These are phyloP conservation scores for Calycina herbarum DNA, from an alignment of 2,329 filamentous ascomycete species.

Conservation along the genomic window DNA sequence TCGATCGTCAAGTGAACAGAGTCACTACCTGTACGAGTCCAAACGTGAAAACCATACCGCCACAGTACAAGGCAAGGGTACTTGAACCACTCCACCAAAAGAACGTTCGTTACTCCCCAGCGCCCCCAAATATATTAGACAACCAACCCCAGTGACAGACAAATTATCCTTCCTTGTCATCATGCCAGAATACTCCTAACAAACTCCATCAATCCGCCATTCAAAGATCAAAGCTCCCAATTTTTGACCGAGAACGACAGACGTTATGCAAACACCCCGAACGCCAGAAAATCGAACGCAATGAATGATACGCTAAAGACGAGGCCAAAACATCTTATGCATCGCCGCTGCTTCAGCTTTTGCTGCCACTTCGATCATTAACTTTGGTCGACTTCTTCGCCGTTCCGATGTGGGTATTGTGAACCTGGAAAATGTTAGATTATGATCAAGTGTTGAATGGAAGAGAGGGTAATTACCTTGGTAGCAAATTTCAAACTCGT, in stretches of 20 bases:
- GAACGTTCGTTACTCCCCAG: neutral
- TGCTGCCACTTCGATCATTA: neutral
- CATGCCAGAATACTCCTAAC: neutral
- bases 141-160: neutral
- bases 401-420: slow-evolving; percentile 90
- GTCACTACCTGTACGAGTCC: neutral
- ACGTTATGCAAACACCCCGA: slow-evolving; percentile 2
- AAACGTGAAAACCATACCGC: neutral
- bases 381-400: slow-evolving; percentile 71
- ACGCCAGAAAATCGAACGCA: slow-evolving; percentile 3
- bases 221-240: neutral
- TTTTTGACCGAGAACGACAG: neutral
- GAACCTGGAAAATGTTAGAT: slow-evolving; percentile 51
- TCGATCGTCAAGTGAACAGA: neutral
- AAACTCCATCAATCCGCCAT: neutral
- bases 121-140: neutral
- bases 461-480: slow-evolving; percentile 58
- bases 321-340: neutral
- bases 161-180: neutral
- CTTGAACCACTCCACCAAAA: neutral
- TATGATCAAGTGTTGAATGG: neutral
- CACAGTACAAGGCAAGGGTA: neutral
- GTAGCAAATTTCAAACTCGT: slow-evolving; percentile 95
- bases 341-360: neutral
- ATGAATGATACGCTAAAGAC: neutral